Conservation (phyloP, 164 flowering plant species). For the Hamamelis virginiana region DNA sequence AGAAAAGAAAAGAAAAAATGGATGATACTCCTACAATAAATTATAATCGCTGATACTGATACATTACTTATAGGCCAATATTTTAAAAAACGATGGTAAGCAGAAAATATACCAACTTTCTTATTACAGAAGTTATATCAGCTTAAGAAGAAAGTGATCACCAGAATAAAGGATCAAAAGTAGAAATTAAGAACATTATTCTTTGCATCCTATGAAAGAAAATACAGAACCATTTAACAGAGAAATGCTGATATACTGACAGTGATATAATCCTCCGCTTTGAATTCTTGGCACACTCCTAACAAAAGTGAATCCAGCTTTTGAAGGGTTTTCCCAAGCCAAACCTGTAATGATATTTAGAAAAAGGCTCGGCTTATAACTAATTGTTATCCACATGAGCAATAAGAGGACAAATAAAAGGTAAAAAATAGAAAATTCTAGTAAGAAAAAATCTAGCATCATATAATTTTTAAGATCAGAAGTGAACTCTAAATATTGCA, state of each 20-base stretch:
- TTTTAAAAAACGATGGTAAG: not conserved
- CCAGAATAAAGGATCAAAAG: not conserved
- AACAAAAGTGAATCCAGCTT: slow-evolving; percentile 86
- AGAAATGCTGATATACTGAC: slow-evolving; percentile 48
- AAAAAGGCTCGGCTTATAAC: not conserved
- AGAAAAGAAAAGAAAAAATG: too few species aligned
- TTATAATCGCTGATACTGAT: not conserved
- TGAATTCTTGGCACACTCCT: slow-evolving; percentile 93
- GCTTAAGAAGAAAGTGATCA: not conserved
- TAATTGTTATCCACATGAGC: not conserved
- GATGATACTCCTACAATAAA: not conserved
- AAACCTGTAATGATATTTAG: slow-evolving; percentile 57
- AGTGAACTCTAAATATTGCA: not conserved
- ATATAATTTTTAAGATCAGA: not conserved
- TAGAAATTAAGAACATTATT: slow-evolving; percentile 2
- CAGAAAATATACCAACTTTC: not conserved
- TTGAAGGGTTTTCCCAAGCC: slow-evolving; percentile 91
- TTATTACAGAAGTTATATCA: not conserved
- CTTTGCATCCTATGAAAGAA: not conserved
- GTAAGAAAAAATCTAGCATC: not conserved
- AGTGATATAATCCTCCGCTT: slow-evolving; percentile 69
- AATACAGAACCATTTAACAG: not conserved
- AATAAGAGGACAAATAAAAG: not conserved
- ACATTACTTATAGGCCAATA: not conserved
- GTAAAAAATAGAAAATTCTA: too few species aligned